Evolutionary conservation across 169 alveolate species (phyloP).

Genomic region (Perkinsus olseni): DNA sequence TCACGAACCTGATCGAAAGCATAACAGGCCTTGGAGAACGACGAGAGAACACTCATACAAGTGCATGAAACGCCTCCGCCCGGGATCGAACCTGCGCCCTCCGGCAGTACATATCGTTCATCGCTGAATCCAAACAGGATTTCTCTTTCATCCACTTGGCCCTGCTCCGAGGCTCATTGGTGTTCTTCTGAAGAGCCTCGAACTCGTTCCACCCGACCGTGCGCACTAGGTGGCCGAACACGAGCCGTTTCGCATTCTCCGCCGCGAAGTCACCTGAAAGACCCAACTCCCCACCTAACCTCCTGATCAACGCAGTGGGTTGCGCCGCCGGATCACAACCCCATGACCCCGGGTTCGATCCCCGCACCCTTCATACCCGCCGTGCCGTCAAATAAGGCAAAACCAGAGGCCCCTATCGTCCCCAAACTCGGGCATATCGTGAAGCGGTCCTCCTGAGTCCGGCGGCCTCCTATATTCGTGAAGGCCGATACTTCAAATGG

Average conservation of each 20-base stretch:
- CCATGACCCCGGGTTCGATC: neutral
- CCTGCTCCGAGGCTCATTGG: neutral
- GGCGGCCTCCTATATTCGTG: constrained; percentile 41
- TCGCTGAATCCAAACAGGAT: neutral
- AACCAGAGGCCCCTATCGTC: constrained; percentile 38
- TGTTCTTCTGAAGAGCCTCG: neutral
- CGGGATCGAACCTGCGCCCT: neutral
- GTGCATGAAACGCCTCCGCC: neutral
- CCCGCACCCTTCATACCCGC: constrained; percentile 40
- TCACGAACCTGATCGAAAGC: constrained; percentile 26
- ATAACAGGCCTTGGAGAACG: too few species aligned
- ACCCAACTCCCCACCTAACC: neutral
- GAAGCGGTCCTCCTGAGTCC: constrained; percentile 59
- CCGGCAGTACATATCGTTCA: neutral
- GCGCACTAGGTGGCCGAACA: constrained; percentile 43
- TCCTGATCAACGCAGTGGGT: neutral
- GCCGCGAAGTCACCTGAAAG: constrained; percentile 52
- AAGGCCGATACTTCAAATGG: constrained; percentile 25
- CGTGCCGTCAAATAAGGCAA: constrained; percentile 70
- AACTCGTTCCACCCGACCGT: constrained; percentile 42
- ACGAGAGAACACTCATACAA: too few species aligned
- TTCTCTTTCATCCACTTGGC: constrained; percentile 2
- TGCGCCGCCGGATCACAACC: neutral
- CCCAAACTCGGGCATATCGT: constrained; percentile 41
- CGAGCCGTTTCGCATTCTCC: constrained; percentile 46